phyloP scores from a whole-genome alignment of 2,329 filamentous ascomycete species.

The Ceratocystis colombiana region DNA sequence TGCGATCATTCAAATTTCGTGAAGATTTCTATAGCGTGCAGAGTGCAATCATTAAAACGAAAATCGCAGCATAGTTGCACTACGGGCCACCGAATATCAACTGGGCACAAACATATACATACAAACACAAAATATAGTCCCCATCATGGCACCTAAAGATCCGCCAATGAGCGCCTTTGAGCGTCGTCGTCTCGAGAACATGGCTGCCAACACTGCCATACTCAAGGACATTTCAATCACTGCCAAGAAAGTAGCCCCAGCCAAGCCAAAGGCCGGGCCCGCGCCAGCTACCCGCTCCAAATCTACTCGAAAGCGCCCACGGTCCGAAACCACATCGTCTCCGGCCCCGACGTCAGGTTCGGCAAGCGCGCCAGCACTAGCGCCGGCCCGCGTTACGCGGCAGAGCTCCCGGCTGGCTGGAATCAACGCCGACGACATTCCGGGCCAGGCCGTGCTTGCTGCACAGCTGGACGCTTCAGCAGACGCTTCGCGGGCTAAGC shows the following conservation, averaged over 20 bases:
- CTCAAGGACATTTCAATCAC: constrained; percentile 66
- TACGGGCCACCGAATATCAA: too few species aligned
- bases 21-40: background rate
- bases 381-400: constrained; percentile 42
- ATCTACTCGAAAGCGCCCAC: constrained; percentile 26
- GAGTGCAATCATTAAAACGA: too few species aligned
- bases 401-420: constrained; percentile 51
- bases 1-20: background rate
- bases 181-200: constrained; percentile 72
- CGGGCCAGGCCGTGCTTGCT: constrained; percentile 37
- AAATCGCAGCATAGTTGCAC: too few species aligned
- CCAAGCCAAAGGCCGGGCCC: constrained; percentile 32
- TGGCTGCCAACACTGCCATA: constrained; percentile 71
- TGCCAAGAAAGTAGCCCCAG: constrained; percentile 49
- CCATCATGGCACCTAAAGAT: constrained; percentile 39
- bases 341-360: background rate
- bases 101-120: background rate
- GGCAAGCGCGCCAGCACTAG: constrained; percentile 36
- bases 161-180: constrained; percentile 69
- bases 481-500: constrained; percentile 47
- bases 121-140: background rate
- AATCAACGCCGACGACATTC: constrained; percentile 40
- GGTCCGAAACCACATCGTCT: constrained; percentile 30
- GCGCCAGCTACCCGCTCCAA: constrained; percentile 30
- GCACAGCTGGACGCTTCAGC: constrained; percentile 38